Conservation (phyloP, 176 grass and related monocot species). For the Aegilops longissima region DNA sequence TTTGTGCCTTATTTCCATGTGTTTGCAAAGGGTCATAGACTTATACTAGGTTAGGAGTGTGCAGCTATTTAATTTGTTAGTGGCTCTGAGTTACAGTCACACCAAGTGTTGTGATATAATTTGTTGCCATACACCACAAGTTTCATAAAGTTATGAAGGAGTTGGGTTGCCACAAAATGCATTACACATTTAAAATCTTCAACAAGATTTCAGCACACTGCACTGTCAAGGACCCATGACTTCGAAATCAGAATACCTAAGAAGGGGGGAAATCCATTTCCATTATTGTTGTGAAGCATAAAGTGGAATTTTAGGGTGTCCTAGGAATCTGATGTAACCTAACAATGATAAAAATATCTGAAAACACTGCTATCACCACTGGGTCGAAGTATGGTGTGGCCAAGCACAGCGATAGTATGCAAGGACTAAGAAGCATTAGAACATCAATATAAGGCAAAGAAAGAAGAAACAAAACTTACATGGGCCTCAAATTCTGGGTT, state of each 20-base stretch:
- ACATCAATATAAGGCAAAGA: neutral
- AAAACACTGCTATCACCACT: neutral
- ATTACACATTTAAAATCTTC: neutral
- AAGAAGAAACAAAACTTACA: conserved; percentile 50
- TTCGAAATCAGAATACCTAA: neutral
- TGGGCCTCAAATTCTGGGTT: conserved; percentile 82
- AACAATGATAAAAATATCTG: neutral
- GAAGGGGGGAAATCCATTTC: neutral
- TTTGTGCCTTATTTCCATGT: no score
- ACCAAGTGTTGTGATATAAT: neutral
- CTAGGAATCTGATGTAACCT: neutral
- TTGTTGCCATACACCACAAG: no score
- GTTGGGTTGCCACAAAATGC: no score
- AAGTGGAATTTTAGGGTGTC: neutral
- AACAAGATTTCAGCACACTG: neutral
- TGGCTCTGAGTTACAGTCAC: neutral
- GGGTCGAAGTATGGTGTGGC: neutral
- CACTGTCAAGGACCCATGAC: neutral
- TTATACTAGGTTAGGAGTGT: neutral
- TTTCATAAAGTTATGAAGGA: no score
- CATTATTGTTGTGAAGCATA: neutral
- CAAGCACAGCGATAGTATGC: neutral
- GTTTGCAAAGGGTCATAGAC: no score
- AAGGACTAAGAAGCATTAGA: neutral
- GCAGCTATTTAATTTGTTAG: neutral